Percentiles rank a stretch among this genome's conserved stretches.
Conservation (phyloP, 768 basidiomycete species). For the Panellus pusillus region DNA sequence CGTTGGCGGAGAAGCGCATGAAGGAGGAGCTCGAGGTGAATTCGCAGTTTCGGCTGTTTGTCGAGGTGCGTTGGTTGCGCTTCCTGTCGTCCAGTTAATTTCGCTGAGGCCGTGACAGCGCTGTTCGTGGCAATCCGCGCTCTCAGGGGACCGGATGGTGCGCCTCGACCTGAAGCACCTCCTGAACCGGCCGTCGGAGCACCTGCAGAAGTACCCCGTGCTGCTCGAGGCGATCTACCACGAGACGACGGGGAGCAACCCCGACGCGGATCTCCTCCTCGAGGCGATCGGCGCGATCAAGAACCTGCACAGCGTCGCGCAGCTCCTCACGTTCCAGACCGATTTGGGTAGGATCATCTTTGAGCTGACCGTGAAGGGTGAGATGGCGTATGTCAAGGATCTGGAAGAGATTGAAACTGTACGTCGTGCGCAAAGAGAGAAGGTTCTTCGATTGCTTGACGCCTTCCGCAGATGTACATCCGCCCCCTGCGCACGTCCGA, state of each 20-base stretch:
- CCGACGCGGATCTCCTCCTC: slow-evolving; percentile 76
- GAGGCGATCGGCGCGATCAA: slow-evolving; percentile 85
- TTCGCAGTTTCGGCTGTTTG: slow-evolving; percentile 76
- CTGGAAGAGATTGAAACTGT: slow-evolving; percentile 83
- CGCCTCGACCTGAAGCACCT: slow-evolving; percentile 73
- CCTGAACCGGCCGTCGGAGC: slow-evolving; percentile 76
- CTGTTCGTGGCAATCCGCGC: slow-evolving; percentile 41
- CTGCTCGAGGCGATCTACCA: slow-evolving; percentile 83
- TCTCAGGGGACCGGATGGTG: slow-evolving; percentile 37
- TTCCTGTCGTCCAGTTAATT: no score
- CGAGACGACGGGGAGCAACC: slow-evolving; percentile 78
- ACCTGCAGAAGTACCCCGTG: slow-evolving; percentile 82
- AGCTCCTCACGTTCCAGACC: slow-evolving; percentile 86
- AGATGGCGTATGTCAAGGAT: slow-evolving; percentile 94
- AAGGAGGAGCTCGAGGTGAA: slow-evolving; percentile 82
- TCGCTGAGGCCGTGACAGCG: slow-evolving; percentile 32
- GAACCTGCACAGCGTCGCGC: slow-evolving; percentile 76
- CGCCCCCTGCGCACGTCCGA: slow-evolving; percentile 70
- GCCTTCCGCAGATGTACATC: slow-evolving; percentile 68
- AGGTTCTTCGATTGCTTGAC: slow-evolving; percentile 1
- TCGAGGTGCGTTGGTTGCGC: slow-evolving; percentile 85
- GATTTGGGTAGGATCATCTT: slow-evolving; percentile 78
- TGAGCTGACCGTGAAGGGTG: slow-evolving; percentile 91
- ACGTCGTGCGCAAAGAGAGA: neutral
- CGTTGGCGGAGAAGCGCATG: slow-evolving; percentile 84